These are phyloP conservation scores for Crithidia mellificae DNA, from an alignment of 208 protist species.

Conservation along the genomic window DNA sequence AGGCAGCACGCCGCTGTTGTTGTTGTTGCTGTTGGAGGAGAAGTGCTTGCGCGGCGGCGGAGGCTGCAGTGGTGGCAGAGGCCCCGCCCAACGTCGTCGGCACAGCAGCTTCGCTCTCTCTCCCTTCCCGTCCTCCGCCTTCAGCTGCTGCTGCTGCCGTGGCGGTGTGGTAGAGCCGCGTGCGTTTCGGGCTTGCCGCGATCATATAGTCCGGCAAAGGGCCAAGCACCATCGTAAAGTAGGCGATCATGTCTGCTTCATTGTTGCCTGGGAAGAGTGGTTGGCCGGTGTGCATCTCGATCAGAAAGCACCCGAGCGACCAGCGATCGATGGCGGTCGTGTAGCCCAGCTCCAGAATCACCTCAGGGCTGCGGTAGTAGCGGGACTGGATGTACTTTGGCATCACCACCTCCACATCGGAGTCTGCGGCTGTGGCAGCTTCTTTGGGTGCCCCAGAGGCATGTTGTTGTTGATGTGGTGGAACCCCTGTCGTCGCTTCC, in stretches of 20 bases:
- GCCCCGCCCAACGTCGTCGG: conserved; percentile 5
- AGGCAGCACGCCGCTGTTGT: conserved; percentile 18
- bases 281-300: conserved; percentile 97
- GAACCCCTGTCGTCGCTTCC: too few species aligned
- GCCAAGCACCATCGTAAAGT: conserved; percentile 89
- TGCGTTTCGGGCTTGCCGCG: conserved; percentile 47
- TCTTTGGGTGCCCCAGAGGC: too few species aligned
- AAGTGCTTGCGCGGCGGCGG: conserved; percentile 1
- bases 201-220: conserved; percentile 71
- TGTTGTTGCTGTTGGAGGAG: conserved; percentile 11
- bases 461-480: too few species aligned
- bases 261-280: conserved; percentile 96
- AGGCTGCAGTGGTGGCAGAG: not conserved
- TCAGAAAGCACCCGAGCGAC: conserved; percentile 98
- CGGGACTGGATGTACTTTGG: conserved; percentile 98
- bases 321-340: conserved; percentile 97
- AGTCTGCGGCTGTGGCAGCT: too few species aligned
- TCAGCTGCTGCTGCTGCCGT: conserved; percentile 29
- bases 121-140: too few species aligned
- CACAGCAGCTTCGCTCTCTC: too few species aligned
- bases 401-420: too few species aligned
- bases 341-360: conserved; percentile 96
- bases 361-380: conserved; percentile 98
- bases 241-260: conserved; percentile 94
- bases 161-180: conserved; percentile 60